Percentiles rank a stretch among this genome's conserved stretches.
phyloP scores from a whole-genome alignment of 2,329 filamentous ascomycete genomes.

The Alternaria longipes region DNA sequence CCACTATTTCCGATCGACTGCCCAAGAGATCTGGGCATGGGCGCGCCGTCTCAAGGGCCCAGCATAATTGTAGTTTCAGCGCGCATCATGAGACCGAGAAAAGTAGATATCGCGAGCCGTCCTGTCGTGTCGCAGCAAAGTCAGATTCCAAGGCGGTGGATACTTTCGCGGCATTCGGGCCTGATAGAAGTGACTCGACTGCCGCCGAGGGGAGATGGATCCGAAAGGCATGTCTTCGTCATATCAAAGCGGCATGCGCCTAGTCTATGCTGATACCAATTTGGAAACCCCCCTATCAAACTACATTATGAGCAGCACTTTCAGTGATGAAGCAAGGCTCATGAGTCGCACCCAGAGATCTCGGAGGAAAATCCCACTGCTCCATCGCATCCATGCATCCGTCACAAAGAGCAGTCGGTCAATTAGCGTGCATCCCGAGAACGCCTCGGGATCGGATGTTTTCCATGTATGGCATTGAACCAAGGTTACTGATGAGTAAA shows the following conservation, averaged over 20 bases:
- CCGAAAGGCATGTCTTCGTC: not conserved
- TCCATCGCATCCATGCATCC: not conserved
- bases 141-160: constrained; percentile 1
- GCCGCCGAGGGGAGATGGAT: not conserved
- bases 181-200: not conserved
- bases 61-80: constrained; percentile 1
- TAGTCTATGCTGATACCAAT: not conserved
- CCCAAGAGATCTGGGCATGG: constrained; percentile 8
- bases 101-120: constrained; percentile 11
- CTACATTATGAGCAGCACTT: not conserved
- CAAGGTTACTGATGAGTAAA: not conserved
- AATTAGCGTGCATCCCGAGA: not conserved
- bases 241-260: not conserved
- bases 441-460: not conserved
- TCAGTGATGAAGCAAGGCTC: not conserved
- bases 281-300: not conserved
- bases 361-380: not conserved
- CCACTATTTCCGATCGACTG: not conserved
- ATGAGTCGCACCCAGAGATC: not conserved
- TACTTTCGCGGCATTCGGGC: not conserved
- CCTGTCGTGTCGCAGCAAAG: constrained; percentile 4
- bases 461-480: not conserved
- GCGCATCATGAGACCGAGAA: not conserved
- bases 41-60: constrained; percentile 4
- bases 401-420: not conserved